Evolutionary conservation across 2,329 filamentous ascomycete species (phyloP), one percentile per base, ranked within the genome.

Genomic region (Tothia fuscella): DNA sequence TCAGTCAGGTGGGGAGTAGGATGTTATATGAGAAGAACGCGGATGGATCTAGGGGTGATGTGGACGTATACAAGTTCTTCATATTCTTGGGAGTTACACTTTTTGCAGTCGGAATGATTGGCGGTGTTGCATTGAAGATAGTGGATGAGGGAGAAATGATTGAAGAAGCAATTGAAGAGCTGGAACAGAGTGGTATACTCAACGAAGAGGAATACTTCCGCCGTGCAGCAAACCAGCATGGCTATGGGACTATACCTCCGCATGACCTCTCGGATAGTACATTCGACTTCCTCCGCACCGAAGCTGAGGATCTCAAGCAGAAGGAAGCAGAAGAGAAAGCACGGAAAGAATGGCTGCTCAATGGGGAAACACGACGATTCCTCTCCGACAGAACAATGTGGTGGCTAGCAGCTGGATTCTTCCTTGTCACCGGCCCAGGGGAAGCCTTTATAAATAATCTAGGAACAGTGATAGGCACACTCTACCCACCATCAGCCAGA

Each of bases 401-500:
- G 89, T 83, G 79, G 56, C 80, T 98, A 50, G 86, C 89, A 0
- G 66, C 80, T 1, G 88, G 87, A 16, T 96, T 98, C 63, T 85
- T 96, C 60, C 73, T 96, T 48, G 84, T 94, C 51, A 84, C 88
- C 41, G 91, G 91, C 0, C 89, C 91, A 0, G 89, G 88, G n/a
- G 91, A 98, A 62, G 84, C 89, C 9, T 98, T 95, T 59, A 87
- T 96, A 63, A 98, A 96, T 64, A 98, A 96, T 53, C 64, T 98
- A 7, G 91, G 91, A 26, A 95, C 88, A 19, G 80, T 98, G 47
- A 88, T 96, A 51, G 81, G 83, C 50, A 93, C 89, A 0, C 68
- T 95, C 3, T 84, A 83, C 33, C 73, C 74, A 4, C 65, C 65
- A n/a, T 73, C 72, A 12, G 78, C 76, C 14, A 58, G 64, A 5